phyloP scores from a whole-genome alignment of 257 asterid genomes.

The Solanum acaule region DNA sequence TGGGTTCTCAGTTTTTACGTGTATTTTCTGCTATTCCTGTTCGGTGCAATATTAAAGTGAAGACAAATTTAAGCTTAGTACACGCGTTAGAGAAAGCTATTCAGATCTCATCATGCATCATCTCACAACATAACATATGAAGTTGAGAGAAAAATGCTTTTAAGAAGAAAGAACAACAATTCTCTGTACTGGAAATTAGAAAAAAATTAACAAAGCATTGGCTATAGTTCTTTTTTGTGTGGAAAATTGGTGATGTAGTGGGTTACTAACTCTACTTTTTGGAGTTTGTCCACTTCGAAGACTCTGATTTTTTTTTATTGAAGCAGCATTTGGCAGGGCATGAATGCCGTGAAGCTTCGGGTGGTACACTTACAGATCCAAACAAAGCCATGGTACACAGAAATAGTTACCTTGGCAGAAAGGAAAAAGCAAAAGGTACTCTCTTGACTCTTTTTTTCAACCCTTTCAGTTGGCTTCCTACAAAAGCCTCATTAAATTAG shows the following conservation, averaged over 20 bases:
- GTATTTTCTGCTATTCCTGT: neutral
- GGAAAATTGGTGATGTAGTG: neutral
- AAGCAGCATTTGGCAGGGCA: constrained; percentile 78
- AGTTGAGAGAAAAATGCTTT: neutral
- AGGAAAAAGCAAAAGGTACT: constrained; percentile 62
- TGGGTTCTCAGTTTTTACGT: neutral
- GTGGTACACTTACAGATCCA: constrained; percentile 85
- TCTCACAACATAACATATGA: neutral
- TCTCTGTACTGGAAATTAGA: neutral
- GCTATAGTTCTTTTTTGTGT: neutral
- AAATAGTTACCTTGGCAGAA: constrained; percentile 46
- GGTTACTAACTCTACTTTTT: neutral
- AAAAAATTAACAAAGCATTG: neutral
- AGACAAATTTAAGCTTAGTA: neutral
- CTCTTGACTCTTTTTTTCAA: neutral
- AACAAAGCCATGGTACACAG: constrained; percentile 38
- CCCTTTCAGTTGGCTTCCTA: constrained; percentile 10
- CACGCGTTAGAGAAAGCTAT: neutral
- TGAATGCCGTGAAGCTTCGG: constrained; percentile 49
- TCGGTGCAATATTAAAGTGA: neutral
- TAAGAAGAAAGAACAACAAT: neutral
- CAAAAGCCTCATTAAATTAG: neutral
- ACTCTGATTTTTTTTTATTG: constrained; percentile 47
- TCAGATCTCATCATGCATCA: neutral
- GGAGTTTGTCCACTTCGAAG: constrained; percentile 13